Evolutionary conservation across 2,329 filamentous ascomycete genomes (phyloP), one percentile per base, ranked within the genome.

Genomic region (Nannizzia gypsea): DNA sequence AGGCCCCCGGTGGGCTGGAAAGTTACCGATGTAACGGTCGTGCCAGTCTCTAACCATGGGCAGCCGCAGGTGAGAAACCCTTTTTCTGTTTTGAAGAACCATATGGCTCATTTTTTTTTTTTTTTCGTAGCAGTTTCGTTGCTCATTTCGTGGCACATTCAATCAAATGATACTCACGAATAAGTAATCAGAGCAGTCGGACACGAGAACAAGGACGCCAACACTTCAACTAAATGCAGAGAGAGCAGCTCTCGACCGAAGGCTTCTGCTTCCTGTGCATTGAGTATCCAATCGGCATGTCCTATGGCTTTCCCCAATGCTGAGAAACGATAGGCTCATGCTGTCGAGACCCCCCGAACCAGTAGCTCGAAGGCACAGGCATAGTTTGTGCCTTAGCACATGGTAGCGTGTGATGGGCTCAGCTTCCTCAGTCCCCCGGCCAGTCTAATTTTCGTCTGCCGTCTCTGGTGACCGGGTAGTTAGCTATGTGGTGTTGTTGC

Each of bases 11-110:
- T 34, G 26, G 50, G 26, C 50, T 54, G 50, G 28, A 54, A 54
- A 54, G 50, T 54, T 54, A 54, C 50, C 50, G 50, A 54, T 54
- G 50, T 54, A 54, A 54, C 50, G 50, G 50, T 54, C 50, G 26
- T 34, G 50, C 26, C 50, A 54, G 50, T 54, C 50, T 54, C 28
- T 34, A 20, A 15, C 50, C 50, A 54, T 34, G 28, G 50, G 26
- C 50, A 54, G 50, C 50, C 50, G 50, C 50, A 54, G 50, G 26
- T 20, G 8, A 54, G 50, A 34, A n/a, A 31, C 26, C 28, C n/a
- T 54, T 36, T 13, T 36, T 36, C 9, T 36, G 31, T 13, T 36
- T 54, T 22, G 50, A 36, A 34, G 28, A 34, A 31, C 13, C 26
- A 36, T 36, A 36, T 11, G 9, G 31, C 9, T 13, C 34, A 54